Evolutionary conservation across 2,329 filamentous ascomycete genomes (phyloP), one percentile per base, ranked within the genome.

Genomic region (Pleoardoris graminearum): DNA sequence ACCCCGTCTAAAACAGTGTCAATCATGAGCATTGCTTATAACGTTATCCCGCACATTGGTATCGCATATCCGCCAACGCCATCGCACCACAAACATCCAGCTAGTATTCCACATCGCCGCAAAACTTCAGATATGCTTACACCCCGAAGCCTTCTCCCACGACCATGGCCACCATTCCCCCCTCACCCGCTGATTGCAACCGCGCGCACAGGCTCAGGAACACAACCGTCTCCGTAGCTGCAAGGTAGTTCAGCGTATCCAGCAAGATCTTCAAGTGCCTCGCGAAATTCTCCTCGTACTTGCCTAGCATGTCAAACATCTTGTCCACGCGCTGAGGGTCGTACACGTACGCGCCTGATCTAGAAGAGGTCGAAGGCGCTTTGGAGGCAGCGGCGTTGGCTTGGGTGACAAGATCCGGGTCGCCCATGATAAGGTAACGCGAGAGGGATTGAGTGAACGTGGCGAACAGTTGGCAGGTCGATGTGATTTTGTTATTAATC

Each of bases 401-500:
- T 14, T 76, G 72, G 32, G 81, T 79, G 19, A 83, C 79, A 37
- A 96, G 80, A 66, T 95, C 90, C 0, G 90, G 87, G 67, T 97
- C 92, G 16, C 88, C 85, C 59, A 89, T 88, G 65, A 91, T 85
- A 52, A 99, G 84, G 67, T 93, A 91, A 57, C 90, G 87, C 10
- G 90, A 89, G 35, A 97, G 83, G 70, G 89, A 92, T 59, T 88
- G 87, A 25, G 91, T 95, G 77, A 95, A 97, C 51, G 88, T 86
- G 45, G 92, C 91, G 73, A 97, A 99, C 79, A 96, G 87, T 55
- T 88, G 92, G 79, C 94, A 97, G 33, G 93, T 96, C 61, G 91
- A 90, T 85, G 96, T 94, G 43, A 99, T 84, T 72, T 97, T 97
- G 53, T 92, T 94, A 77, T 97, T 93, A 69, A 99, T 95, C 93